A percentile compares a stretch with the other conserved stretches of the same genome.
phyloP scores from a whole-genome alignment of 768 basidiomycete species.

The Naganishia friedmannii region DNA sequence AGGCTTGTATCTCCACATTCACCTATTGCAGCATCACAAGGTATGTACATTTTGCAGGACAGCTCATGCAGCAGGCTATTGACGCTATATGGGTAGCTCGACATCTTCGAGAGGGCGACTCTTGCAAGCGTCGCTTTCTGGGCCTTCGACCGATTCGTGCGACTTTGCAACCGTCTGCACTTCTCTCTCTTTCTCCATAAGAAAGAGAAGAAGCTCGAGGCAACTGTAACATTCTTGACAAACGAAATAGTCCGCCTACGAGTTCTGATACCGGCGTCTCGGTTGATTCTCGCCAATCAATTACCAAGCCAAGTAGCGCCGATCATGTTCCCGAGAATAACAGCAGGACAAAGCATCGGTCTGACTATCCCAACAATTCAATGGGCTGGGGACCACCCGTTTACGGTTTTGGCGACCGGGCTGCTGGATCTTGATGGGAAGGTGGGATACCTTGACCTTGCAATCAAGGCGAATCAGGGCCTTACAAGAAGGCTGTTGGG shows the following conservation, averaged over 20 bases:
- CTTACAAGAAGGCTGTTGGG: not conserved
- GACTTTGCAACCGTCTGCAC: not conserved
- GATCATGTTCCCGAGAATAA: not conserved
- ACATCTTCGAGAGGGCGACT: slow-evolving; percentile 8
- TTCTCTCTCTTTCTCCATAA: not conserved
- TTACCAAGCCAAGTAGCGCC: not conserved
- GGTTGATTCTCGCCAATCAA: not conserved
- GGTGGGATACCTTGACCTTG: slow-evolving; percentile 8
- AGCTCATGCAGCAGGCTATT: not conserved
- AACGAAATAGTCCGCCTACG: not conserved
- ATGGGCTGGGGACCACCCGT: slow-evolving; percentile 11
- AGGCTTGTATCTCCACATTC: slow-evolving; percentile 11
- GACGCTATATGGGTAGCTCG: not conserved
- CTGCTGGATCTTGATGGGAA: not conserved
- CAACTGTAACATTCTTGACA: slow-evolving; percentile 3
- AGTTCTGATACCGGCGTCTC: not conserved
- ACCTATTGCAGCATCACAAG: slow-evolving; percentile 14
- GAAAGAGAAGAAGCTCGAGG: not conserved
- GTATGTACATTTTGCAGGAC: not conserved
- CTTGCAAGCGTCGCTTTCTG: slow-evolving; percentile 12
- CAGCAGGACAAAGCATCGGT: slow-evolving; percentile 17
- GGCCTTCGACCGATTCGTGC: slow-evolving; percentile 14
- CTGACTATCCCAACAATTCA: not conserved
- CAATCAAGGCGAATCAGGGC: slow-evolving; percentile 20
- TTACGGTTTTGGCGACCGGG: slow-evolving; percentile 17